Evolutionary conservation across 2,329 filamentous ascomycete genomes (phyloP).

Genomic region (Nannizzia gypsea): DNA sequence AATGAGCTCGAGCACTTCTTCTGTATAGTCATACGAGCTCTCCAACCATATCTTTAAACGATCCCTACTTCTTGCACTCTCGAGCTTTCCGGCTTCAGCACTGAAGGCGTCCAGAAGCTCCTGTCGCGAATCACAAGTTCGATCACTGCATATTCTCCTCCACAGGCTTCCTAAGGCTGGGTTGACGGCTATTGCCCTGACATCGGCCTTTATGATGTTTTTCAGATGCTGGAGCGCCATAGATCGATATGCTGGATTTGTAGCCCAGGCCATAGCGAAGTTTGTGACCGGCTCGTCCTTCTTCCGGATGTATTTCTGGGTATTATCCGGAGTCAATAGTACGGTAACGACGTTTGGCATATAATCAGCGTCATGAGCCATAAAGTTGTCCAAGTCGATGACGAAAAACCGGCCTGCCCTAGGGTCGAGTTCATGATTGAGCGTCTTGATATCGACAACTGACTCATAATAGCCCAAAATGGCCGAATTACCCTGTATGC

Average conservation of each 20-base stretch:
- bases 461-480: neutral
- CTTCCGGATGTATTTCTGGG: slow-evolving; percentile 25
- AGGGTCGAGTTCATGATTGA: neutral
- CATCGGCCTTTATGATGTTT: slow-evolving; percentile 28
- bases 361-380: too few relatives aligned
- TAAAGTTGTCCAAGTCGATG: neutral
- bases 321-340: neutral
- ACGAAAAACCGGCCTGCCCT: neutral
- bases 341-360: neutral
- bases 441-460: neutral
- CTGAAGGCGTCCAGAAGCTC: slow-evolving; percentile 35
- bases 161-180: slow-evolving; percentile 42
- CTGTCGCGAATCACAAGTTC: slow-evolving; percentile 31
- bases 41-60: slow-evolving; percentile 40
- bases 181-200: slow-evolving; percentile 37
- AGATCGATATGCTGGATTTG: slow-evolving; percentile 29
- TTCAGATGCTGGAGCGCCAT: slow-evolving; percentile 32
- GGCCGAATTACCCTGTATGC: neutral
- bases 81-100: slow-evolving; percentile 28
- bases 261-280: slow-evolving; percentile 29
- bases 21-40: slow-evolving; percentile 40
- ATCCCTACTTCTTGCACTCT: slow-evolving; percentile 23
- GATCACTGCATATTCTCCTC: slow-evolving; percentile 40
- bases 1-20: slow-evolving; percentile 34
- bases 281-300: slow-evolving; percentile 19